Evolutionary conservation across 257 asterid species (phyloP).

Genomic region (Ligustrum vulgare): DNA sequence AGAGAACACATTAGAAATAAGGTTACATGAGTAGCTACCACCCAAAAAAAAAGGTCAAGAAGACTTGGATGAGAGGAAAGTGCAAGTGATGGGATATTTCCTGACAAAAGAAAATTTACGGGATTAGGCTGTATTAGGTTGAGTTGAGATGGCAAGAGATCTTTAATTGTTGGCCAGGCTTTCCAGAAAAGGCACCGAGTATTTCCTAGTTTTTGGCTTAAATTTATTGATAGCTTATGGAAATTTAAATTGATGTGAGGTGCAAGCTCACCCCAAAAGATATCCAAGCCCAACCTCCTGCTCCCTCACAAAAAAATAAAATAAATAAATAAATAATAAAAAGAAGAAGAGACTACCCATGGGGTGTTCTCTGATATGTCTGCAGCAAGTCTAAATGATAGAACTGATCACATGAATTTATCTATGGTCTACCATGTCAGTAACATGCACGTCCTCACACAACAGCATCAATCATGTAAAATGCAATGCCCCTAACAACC

Average conservation of each 20-base stretch:
- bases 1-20: conserved; percentile 4
- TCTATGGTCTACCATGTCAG: neutral
- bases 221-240: neutral
- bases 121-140: neutral
- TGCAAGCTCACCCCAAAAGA: neutral
- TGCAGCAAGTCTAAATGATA: neutral
- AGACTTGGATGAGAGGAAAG: neutral
- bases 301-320: neutral
- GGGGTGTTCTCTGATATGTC: neutral
- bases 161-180: neutral
- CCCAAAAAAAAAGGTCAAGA: neutral
- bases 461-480: neutral
- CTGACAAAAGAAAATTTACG: neutral
- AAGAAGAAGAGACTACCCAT: neutral
- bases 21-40: neutral
- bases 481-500: neutral
- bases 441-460: neutral
- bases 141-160: neutral
- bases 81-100: neutral
- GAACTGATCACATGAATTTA: neutral
- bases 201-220: neutral
- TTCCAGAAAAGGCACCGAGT: neutral
- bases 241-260: neutral
- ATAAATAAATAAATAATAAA: neutral
- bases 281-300: neutral